A percentile compares a stretch with the other conserved stretches of the same genome.
phyloP scores from a whole-genome alignment of 2,329 filamentous ascomycete species.

The Colletotrichum australisinense region DNA sequence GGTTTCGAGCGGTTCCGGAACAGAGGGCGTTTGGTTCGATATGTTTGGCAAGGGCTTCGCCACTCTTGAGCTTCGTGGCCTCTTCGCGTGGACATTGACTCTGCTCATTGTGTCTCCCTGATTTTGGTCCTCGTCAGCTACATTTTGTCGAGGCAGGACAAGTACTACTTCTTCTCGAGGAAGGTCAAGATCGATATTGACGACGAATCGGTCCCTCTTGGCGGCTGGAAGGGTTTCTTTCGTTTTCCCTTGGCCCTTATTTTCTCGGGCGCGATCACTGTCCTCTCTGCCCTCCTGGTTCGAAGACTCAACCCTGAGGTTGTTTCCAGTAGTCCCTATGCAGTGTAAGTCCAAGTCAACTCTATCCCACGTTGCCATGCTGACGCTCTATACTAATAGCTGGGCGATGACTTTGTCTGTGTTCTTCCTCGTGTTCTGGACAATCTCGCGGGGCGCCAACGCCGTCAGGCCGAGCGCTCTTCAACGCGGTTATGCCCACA shows the following conservation, averaged over 20 bases:
- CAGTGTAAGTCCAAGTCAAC: constrained; percentile 63
- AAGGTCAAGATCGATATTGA: constrained; percentile 63
- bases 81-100: constrained; percentile 90
- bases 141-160: constrained; percentile 77
- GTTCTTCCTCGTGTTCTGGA: constrained; percentile 87
- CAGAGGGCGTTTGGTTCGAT: constrained; percentile 91
- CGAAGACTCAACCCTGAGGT: constrained; percentile 90
- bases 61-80: constrained; percentile 80
- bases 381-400: constrained; percentile 43
- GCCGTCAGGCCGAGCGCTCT: constrained; percentile 87
- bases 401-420: constrained; percentile 89
- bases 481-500: constrained; percentile 81
- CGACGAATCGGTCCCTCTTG: constrained; percentile 71
- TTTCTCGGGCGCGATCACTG: constrained; percentile 73
- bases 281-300: constrained; percentile 80
- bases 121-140: constrained; percentile 77
- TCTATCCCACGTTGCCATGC: background rate
- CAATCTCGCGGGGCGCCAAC: constrained; percentile 81
- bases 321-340: constrained; percentile 88
- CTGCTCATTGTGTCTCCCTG: constrained; percentile 82
- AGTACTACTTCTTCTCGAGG: constrained; percentile 88
- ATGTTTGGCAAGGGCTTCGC: constrained; percentile 85
- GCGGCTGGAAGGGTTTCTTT: constrained; percentile 85
- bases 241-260: constrained; percentile 82
- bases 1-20: constrained; percentile 74